phyloP scores from a whole-genome alignment of 139 green algal species.

The Volvox reticuliferus region DNA sequence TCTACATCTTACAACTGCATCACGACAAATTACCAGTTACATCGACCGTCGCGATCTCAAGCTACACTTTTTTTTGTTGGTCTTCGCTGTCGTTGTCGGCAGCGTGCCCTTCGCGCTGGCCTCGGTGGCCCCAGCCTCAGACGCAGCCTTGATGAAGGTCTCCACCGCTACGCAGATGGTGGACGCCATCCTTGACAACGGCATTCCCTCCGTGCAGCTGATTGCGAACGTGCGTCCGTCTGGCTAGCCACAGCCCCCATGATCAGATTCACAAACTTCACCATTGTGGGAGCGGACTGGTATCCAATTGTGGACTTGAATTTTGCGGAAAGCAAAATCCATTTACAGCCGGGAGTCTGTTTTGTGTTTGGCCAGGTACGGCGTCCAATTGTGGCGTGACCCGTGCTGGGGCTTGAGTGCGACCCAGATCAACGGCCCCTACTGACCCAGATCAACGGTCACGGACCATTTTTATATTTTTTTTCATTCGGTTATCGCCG shows the following conservation, averaged over 20 bases:
- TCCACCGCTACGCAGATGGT: neutral
- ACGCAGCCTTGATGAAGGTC: neutral
- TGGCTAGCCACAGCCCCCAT: neutral
- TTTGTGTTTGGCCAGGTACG: neutral
- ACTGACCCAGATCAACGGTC: too few relatives aligned
- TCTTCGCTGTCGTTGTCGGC: neutral
- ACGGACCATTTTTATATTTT: too few relatives aligned
- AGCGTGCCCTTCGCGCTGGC: neutral
- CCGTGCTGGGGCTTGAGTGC: too few relatives aligned
- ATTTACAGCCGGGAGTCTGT: neutral
- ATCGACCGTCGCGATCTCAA: neutral
- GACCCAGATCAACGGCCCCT: too few relatives aligned
- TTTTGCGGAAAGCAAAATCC: slow-evolving; percentile 6
- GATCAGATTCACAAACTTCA: neutral
- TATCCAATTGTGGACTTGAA: slow-evolving; percentile 1
- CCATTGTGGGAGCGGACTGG: neutral
- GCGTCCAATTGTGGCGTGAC: too few relatives aligned
- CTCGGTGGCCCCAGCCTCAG: neutral
- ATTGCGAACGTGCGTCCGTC: neutral
- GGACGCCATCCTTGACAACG: neutral
- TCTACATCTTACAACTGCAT: too few relatives aligned
- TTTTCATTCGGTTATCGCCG: too few relatives aligned
- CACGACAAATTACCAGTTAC: too few relatives aligned
- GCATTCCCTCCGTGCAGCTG: neutral
- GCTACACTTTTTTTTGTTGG: neutral